Evolutionary conservation across 768 basidiomycete genomes (phyloP).

Genomic region (Paxillus rubicundulus): DNA sequence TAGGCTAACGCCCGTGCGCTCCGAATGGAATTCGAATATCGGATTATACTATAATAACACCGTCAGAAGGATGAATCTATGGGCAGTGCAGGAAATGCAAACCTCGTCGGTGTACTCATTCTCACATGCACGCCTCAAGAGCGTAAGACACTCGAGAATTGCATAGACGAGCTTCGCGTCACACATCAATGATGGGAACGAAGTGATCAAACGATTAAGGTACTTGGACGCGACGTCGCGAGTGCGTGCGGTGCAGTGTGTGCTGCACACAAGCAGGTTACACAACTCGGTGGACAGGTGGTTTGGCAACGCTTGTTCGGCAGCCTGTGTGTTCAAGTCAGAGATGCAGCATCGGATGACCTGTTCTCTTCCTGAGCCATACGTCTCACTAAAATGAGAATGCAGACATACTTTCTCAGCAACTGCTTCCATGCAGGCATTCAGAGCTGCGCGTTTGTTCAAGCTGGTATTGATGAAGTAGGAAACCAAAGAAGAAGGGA

Average conservation of each 20-base stretch:
- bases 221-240: constrained; percentile 82
- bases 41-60: constrained; percentile 75
- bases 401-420: constrained; percentile 67
- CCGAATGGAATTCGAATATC: constrained; percentile 76
- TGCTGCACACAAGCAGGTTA: constrained; percentile 70
- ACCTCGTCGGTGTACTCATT: constrained; percentile 93
- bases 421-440: constrained; percentile 79
- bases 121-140: constrained; percentile 84
- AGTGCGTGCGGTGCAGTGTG: constrained; percentile 79
- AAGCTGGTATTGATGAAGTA: constrained; percentile 89
- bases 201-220: constrained; percentile 79
- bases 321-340: constrained; percentile 70
- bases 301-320: constrained; percentile 74
- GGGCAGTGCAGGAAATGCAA: constrained; percentile 12
- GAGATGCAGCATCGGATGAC: constrained; percentile 74
- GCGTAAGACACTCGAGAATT: constrained; percentile 87
- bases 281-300: constrained; percentile 72
- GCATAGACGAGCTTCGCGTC: constrained; percentile 83
- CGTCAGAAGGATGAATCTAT: not conserved
- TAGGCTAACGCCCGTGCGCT: constrained; percentile 68
- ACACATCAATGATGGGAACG: constrained; percentile 94
- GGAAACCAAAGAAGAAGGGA: constrained; percentile 76
- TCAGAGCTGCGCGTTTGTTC: constrained; percentile 66
- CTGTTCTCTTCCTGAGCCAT: constrained; percentile 37
- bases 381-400: not conserved